phyloP scores from a whole-genome alignment of 495 filamentous ascomycete species.

The Penicillium angulare region DNA sequence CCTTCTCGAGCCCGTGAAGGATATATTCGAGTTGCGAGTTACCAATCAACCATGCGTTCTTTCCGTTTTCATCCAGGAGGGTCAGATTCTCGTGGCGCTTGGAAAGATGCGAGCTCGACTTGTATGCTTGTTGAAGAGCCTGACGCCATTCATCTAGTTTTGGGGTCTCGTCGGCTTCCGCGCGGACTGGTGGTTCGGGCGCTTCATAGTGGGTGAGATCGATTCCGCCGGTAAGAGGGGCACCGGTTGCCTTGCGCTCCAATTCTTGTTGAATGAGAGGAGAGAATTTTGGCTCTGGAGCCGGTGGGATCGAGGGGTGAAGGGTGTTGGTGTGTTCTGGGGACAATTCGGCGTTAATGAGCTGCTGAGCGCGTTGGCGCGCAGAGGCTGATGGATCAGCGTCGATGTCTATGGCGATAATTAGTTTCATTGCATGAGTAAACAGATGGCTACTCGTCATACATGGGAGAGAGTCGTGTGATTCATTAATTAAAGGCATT shows the following conservation, averaged over 20 bases:
- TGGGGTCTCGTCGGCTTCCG: slow-evolving; percentile 28
- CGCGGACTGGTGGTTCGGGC: slow-evolving; percentile 40
- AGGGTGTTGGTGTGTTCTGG: slow-evolving; percentile 35
- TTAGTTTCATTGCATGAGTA: slow-evolving; percentile 11
- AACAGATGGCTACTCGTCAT: slow-evolving; percentile 24
- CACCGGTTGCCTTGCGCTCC: slow-evolving; percentile 51
- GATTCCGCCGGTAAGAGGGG: slow-evolving; percentile 59
- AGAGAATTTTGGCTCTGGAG: slow-evolving; percentile 49
- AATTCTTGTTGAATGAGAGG: slow-evolving; percentile 64
- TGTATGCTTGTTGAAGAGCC: slow-evolving; percentile 53
- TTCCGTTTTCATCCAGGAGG: slow-evolving; percentile 75
- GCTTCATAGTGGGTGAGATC: slow-evolving; percentile 83
- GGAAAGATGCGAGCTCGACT: slow-evolving; percentile 62
- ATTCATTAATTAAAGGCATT: slow-evolving; percentile 69
- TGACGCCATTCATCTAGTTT: slow-evolving; percentile 39
- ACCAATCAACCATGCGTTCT: slow-evolving; percentile 86
- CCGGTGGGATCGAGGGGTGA: slow-evolving; percentile 41
- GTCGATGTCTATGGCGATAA: slow-evolving; percentile 63
- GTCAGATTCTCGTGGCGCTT: slow-evolving; percentile 66
- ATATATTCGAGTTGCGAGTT: slow-evolving; percentile 77
- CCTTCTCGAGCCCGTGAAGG: slow-evolving; percentile 69
- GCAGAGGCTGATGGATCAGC: slow-evolving; percentile 57
- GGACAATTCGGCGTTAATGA: slow-evolving; percentile 65
- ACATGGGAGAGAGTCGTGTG: slow-evolving; percentile 87
- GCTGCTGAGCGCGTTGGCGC: slow-evolving; percentile 55